A percentile compares a stretch with the other conserved stretches of the same genome.
Conservation (phyloP, 2,329 filamentous ascomycete genomes). For the Teratosphaeria viscida region DNA sequence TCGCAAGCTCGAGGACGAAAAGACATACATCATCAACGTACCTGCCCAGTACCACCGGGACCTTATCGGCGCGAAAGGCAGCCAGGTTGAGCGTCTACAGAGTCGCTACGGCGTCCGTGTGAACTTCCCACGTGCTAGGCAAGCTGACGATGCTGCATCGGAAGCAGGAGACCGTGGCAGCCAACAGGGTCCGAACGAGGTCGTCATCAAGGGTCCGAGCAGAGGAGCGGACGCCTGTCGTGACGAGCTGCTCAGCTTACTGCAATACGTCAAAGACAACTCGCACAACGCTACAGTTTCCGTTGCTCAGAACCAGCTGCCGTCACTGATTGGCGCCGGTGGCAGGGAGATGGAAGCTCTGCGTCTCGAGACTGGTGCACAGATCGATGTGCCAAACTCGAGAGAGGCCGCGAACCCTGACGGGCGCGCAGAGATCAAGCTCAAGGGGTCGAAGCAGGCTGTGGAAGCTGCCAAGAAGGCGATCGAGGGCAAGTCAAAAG, state of each 20-base stretch:
- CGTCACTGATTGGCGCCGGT: conserved; percentile 84
- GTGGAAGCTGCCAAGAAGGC: conserved; percentile 88
- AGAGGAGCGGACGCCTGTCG: conserved; percentile 86
- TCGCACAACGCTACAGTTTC: conserved; percentile 69
- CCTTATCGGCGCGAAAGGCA: conserved; percentile 79
- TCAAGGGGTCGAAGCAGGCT: conserved; percentile 86
- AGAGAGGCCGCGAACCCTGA: conserved; percentile 56
- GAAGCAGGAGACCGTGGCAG: conserved; percentile 56
- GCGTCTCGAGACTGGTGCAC: conserved; percentile 71
- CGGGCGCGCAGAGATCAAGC: conserved; percentile 69
- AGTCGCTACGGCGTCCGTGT: conserved; percentile 88
- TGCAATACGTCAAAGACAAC: conserved; percentile 85
- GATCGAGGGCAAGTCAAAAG: conserved; percentile 71
- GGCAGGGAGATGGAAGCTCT: conserved; percentile 86
- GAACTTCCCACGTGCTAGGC: conserved; percentile 71
- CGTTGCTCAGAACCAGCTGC: conserved; percentile 83
- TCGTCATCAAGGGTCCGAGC: conserved; percentile 81
- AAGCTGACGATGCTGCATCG: conserved; percentile 49
- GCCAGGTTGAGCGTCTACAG: conserved; percentile 83
- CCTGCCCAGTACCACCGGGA: conserved; percentile 90
- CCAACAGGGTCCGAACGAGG: conserved; percentile 73
- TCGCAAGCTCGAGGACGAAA: conserved; percentile 82
- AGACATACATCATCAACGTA: conserved; percentile 76
- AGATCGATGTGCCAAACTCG: conserved; percentile 81
- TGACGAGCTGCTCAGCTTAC: conserved; percentile 78